Conservation (phyloP, 2,329 filamentous ascomycete genomes). For the Cercospora zeina region DNA sequence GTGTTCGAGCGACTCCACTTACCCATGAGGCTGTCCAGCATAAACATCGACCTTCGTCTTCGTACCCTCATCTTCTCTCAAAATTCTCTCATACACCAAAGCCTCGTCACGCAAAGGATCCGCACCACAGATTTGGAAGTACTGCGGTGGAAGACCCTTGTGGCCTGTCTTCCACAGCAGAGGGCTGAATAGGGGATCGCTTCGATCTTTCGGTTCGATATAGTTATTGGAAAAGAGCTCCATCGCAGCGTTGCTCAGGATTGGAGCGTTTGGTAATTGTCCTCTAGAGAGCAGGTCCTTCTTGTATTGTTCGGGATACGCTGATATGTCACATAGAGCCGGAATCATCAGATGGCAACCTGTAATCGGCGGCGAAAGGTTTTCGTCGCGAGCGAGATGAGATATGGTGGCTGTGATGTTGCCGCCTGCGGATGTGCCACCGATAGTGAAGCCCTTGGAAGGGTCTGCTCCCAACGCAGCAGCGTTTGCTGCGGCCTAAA, state of each 20-base stretch:
- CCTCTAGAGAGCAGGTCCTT: slow-evolving; percentile 46
- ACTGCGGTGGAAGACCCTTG: slow-evolving; percentile 46
- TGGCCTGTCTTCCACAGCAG: slow-evolving; percentile 38
- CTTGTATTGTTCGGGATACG: slow-evolving; percentile 44
- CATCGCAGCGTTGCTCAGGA: slow-evolving; percentile 31
- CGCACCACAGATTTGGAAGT: slow-evolving; percentile 52
- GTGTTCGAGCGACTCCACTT: no score
- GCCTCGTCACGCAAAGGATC: slow-evolving; percentile 55
- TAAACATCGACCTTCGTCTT: slow-evolving; percentile 49
- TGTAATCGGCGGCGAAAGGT: slow-evolving; percentile 47
- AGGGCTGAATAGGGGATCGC: slow-evolving; percentile 38
- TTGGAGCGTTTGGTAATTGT: slow-evolving; percentile 32
- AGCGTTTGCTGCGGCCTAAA: slow-evolving; percentile 43
- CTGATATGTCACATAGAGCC: slow-evolving; percentile 46
- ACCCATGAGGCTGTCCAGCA: slow-evolving; percentile 46
- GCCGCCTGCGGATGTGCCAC: slow-evolving; percentile 55
- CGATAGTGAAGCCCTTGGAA: slow-evolving; percentile 51
- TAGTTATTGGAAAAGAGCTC: slow-evolving; percentile 31
- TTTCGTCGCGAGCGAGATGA: slow-evolving; percentile 47
- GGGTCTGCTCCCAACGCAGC: slow-evolving; percentile 45
- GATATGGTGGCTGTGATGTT: slow-evolving; percentile 53
- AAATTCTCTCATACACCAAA: slow-evolving; percentile 48
- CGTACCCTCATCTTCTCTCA: slow-evolving; percentile 45
- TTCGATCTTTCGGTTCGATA: slow-evolving; percentile 32
- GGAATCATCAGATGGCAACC: slow-evolving; percentile 52